phyloP scores from a whole-genome alignment of 2,329 filamentous ascomycete genomes.

The Fusarium algeriense region DNA sequence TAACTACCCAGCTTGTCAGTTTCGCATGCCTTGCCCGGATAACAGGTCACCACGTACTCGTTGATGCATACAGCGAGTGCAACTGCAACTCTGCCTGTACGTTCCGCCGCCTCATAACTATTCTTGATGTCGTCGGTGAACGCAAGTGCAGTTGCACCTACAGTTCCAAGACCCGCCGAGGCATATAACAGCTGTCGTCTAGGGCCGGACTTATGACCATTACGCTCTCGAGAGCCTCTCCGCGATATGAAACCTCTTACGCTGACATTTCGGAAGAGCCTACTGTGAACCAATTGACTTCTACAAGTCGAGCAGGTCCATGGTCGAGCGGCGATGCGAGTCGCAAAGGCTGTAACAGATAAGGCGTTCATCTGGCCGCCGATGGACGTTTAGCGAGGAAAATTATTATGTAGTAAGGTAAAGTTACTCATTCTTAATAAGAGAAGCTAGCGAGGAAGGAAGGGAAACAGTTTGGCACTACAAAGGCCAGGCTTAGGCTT shows the following conservation, averaged over 20 bases:
- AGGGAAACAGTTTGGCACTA: slow-evolving; percentile 8
- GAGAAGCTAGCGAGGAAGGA: slow-evolving; percentile 2
- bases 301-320: slow-evolving; percentile 63
- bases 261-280: slow-evolving; percentile 44
- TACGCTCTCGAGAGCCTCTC: slow-evolving; percentile 40
- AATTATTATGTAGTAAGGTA: slow-evolving; percentile 12
- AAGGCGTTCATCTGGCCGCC: slow-evolving; percentile 57
- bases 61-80: slow-evolving; percentile 86
- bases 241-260: slow-evolving; percentile 50
- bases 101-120: slow-evolving; percentile 78
- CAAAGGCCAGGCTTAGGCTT: slow-evolving; percentile 19
- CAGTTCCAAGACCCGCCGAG: slow-evolving; percentile 63
- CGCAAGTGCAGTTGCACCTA: slow-evolving; percentile 62
- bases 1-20: slow-evolving; percentile 69
- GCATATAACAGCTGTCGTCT: slow-evolving; percentile 59
- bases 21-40: slow-evolving; percentile 3
- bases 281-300: slow-evolving; percentile 54
- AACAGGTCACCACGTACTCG: slow-evolving; percentile 70
- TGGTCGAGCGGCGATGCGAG: slow-evolving; percentile 54
- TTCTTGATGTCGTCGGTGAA: slow-evolving; percentile 80
- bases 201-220: slow-evolving; percentile 42
- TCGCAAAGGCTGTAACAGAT: slow-evolving; percentile 54
- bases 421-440: slow-evolving; percentile 43
- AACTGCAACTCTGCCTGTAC: slow-evolving; percentile 81
- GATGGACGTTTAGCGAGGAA: slow-evolving; percentile 29